These are phyloP conservation scores for Populus ilicifolia DNA, from an alignment of 345 rosid species.

Conservation along the genomic window DNA sequence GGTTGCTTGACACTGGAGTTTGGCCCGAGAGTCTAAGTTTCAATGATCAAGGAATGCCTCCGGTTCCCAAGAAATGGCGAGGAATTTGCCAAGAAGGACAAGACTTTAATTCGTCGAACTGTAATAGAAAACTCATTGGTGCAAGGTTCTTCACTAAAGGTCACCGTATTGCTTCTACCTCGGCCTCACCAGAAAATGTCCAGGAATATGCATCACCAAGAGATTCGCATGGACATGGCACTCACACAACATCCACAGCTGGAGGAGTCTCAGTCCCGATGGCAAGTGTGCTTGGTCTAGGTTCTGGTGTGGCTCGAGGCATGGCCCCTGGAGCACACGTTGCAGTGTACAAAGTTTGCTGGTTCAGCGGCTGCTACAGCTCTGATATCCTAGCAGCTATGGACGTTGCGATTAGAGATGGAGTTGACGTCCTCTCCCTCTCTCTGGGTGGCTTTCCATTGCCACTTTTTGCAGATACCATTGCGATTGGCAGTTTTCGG, in stretches of 20 bases:
- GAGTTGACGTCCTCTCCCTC: constrained; percentile 82
- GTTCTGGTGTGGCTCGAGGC: constrained; percentile 77
- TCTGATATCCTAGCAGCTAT: constrained; percentile 87
- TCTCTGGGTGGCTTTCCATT: constrained; percentile 85
- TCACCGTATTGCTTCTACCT: constrained; percentile 49
- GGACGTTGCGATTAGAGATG: constrained; percentile 70
- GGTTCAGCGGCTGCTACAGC: constrained; percentile 83
- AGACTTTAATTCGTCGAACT: constrained; percentile 46
- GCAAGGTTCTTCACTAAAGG: constrained; percentile 84
- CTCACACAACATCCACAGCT: constrained; percentile 84
- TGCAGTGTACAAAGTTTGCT: constrained; percentile 86
- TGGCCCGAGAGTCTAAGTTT: constrained; percentile 97
- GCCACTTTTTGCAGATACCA: constrained; percentile 73
- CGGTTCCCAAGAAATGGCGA: constrained; percentile 62
- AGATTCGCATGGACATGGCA: constrained; percentile 85
- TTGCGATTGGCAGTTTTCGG: constrained; percentile 85
- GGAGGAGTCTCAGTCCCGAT: constrained; percentile 65
- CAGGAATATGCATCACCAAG: constrained; percentile 67
- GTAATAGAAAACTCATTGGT: constrained; percentile 79
- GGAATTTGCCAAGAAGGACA: constrained; percentile 82
- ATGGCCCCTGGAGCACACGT: constrained; percentile 85
- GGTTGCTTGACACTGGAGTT: constrained; percentile 79
- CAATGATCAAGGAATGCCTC: constrained; percentile 64
- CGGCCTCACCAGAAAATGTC: constrained; percentile 35
- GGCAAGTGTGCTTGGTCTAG: constrained; percentile 71